Percentiles rank a stretch among this genome's conserved stretches.
Conservation (phyloP, 106 monocot species). For the Apostasia ramifera region DNA sequence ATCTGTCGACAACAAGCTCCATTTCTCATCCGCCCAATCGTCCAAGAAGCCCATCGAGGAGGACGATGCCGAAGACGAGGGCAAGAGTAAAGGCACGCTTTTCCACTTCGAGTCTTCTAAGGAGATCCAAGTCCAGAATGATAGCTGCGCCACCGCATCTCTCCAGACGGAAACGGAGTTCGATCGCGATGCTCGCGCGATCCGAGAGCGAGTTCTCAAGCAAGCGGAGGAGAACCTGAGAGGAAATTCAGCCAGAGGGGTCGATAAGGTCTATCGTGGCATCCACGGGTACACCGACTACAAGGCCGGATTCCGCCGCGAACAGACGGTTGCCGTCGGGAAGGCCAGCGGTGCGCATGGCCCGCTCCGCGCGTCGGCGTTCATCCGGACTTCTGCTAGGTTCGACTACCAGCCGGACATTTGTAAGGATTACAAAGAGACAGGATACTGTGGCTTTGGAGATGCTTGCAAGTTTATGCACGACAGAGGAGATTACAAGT, state of each 20-base stretch:
- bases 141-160: slow-evolving; percentile 80
- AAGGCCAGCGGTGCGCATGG: slow-evolving; percentile 95
- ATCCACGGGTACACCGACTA: slow-evolving; percentile 94
- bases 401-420: slow-evolving; percentile 99
- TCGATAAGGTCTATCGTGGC: slow-evolving; percentile 68
- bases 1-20: slow-evolving; percentile 43
- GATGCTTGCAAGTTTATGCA: slow-evolving; percentile 99
- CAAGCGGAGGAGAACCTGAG: slow-evolving; percentile 51
- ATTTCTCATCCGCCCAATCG: slow-evolving; percentile 40
- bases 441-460: slow-evolving; percentile 95
- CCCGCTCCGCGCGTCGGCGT: slow-evolving; percentile 77
- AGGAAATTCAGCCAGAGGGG: slow-evolving; percentile 16
- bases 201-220: slow-evolving; percentile 79
- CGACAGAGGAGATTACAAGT: slow-evolving; percentile 95
- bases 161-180: slow-evolving; percentile 94
- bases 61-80: slow-evolving; percentile 1
- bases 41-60: slow-evolving; percentile 8
- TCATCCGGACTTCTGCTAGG: slow-evolving; percentile 74
- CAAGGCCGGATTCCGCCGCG: slow-evolving; percentile 91
- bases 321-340: slow-evolving; percentile 86
- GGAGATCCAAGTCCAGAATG: slow-evolving; percentile 80
- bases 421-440: slow-evolving; percentile 99
- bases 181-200: slow-evolving; percentile 74
- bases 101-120: slow-evolving; percentile 87
- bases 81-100: not conserved